Conservation (phyloP, 257 asterid species). For the Linaria vulgaris region DNA sequence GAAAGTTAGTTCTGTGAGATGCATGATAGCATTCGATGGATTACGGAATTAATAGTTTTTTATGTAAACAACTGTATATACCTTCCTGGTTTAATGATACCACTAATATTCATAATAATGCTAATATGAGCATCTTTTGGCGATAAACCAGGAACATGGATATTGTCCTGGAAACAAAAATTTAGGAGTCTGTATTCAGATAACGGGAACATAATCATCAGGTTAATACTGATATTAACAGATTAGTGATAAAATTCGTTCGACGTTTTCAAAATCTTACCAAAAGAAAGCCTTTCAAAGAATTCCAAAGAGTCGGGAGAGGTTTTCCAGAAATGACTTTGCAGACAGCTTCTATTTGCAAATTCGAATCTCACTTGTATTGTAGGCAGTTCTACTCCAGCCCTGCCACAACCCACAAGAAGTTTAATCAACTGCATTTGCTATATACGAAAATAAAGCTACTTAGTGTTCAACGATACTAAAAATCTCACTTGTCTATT, state of each 20-base stretch:
- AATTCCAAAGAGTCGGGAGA: conserved; percentile 7
- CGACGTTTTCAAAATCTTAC: not conserved
- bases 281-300: conserved; percentile 7
- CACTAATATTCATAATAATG: conserved; percentile 50
- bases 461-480: not conserved
- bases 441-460: too few species aligned
- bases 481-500: conserved; percentile 1
- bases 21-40: not conserved
- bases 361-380: not conserved
- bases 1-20: not conserved
- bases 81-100: conserved; percentile 72
- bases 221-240: too few species aligned
- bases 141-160: conserved; percentile 52
- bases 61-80: too few species aligned
- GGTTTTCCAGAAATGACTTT: conserved; percentile 12
- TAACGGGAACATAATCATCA: too few species aligned
- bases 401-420: not conserved
- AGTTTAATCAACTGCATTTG: too few species aligned
- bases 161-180: conserved; percentile 38
- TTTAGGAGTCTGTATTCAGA: not conserved
- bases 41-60: too few species aligned
- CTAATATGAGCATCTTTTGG: conserved; percentile 42
- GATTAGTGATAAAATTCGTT: too few species aligned
- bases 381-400: not conserved
- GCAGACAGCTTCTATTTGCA: conserved; percentile 3